Conservation (phyloP, 2,329 filamentous ascomycete genomes). For the Dothideomycetes sp. region DNA sequence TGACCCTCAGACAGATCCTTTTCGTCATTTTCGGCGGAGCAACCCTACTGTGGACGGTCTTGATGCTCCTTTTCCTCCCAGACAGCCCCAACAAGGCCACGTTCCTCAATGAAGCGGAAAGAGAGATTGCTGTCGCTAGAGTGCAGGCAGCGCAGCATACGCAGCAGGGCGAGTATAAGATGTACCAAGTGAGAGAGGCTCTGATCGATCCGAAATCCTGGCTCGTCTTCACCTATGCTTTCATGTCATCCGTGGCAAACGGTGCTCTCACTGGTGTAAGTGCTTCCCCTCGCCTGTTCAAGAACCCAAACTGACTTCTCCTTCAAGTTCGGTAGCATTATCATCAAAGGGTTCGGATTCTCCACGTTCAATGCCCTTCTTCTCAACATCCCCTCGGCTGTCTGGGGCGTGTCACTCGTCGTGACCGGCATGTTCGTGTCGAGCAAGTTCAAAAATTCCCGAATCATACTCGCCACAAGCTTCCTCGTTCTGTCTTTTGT, state of each 20-base stretch:
- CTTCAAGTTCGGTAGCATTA: slow-evolving; percentile 28
- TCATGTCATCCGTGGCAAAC: slow-evolving; percentile 33
- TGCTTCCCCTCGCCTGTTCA: slow-evolving; percentile 31
- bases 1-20: slow-evolving; percentile 32
- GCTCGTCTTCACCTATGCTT: slow-evolving; percentile 27
- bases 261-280: slow-evolving; percentile 25
- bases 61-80: slow-evolving; percentile 29
- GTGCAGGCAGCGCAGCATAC: slow-evolving; percentile 18
- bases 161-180: slow-evolving; percentile 36
- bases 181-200: slow-evolving; percentile 29
- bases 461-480: too few relatives aligned
- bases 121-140: slow-evolving; percentile 18
- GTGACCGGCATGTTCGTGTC: too few relatives aligned
- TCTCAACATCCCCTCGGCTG: slow-evolving; percentile 27
- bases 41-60: slow-evolving; percentile 30
- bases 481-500: too few relatives aligned
- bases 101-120: slow-evolving; percentile 25
- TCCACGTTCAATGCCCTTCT: slow-evolving; percentile 32
- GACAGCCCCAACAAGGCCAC: slow-evolving; percentile 31
- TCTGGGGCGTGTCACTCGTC: too few relatives aligned
- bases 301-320: slow-evolving; percentile 20
- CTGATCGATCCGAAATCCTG: slow-evolving; percentile 26
- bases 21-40: slow-evolving; percentile 31
- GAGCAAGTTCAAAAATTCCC: too few relatives aligned
- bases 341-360: slow-evolving; percentile 36